Conservation (phyloP, 1,284 basidiomycete genomes). For the Neonothopanus nambi region DNA sequence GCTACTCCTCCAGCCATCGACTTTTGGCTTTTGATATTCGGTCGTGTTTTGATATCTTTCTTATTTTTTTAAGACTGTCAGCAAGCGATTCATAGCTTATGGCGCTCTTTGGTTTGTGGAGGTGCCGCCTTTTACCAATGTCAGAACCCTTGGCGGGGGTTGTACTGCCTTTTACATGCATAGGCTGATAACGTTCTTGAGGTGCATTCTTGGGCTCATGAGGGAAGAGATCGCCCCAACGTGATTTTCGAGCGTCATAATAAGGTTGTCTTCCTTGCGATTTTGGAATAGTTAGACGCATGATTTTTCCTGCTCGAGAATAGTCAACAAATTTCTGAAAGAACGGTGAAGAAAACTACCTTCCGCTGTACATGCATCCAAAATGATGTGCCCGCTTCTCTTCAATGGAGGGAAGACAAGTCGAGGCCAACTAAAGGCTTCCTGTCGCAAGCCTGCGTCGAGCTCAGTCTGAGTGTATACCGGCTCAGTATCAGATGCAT, state of each 20-base stretch:
- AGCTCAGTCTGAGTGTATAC: conserved; percentile 34
- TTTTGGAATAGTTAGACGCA: conserved; percentile 88
- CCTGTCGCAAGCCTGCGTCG: conserved; percentile 52
- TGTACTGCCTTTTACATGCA: conserved; percentile 30
- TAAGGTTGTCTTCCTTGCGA: conserved; percentile 93
- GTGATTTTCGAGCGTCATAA: conserved; percentile 92
- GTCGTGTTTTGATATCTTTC: conserved; percentile 32
- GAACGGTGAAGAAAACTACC: conserved; percentile 47
- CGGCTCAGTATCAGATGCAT: conserved; percentile 12
- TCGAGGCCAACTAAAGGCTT: conserved; percentile 87
- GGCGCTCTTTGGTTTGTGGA: conserved; percentile 24
- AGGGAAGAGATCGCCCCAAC: conserved; percentile 95
- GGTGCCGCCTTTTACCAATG: conserved; percentile 54
- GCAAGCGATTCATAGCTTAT: conserved; percentile 44
- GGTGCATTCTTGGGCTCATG: conserved; percentile 77
- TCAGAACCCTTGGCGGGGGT: conserved; percentile 42
- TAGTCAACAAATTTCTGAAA: background rate
- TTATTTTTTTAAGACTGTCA: conserved; percentile 38
- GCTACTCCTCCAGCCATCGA: background rate
- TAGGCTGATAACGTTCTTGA: conserved; percentile 57
- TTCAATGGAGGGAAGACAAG: conserved; percentile 91
- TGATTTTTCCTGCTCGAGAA: conserved; percentile 71
- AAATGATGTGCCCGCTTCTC: conserved; percentile 88
- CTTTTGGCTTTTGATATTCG: background rate
- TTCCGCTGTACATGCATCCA: conserved; percentile 86